These are phyloP conservation scores for Leptodontidium sp. DNA, from an alignment of 2,329 filamentous ascomycete genomes.

Conservation along the genomic window DNA sequence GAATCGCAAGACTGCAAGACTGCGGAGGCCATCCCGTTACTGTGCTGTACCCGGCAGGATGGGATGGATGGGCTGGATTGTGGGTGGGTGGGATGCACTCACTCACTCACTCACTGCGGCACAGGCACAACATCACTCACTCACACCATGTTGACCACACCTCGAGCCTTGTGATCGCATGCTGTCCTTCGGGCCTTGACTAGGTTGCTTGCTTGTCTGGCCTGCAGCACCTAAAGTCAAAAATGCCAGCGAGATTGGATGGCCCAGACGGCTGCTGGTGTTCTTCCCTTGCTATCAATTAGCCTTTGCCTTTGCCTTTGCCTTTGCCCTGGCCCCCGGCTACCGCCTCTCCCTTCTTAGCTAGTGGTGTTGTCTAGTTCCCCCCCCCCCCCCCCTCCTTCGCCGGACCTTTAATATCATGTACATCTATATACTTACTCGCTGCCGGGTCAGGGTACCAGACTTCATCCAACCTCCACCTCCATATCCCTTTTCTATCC, in stretches of 20 bases:
- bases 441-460: slow-evolving; percentile 23
- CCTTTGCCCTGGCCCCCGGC: not conserved
- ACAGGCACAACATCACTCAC: too few species aligned
- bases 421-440: slow-evolving; percentile 33
- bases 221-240: too few species aligned
- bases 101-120: too few species aligned
- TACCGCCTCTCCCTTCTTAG: slow-evolving; percentile 7
- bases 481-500: slow-evolving; percentile 10
- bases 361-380: slow-evolving; percentile 1
- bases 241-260: too few species aligned
- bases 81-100: too few species aligned
- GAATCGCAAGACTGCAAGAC: too few species aligned
- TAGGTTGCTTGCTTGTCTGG: too few species aligned
- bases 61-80: not conserved
- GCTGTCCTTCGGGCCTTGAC: slow-evolving; percentile 9
- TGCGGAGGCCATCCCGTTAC: too few species aligned
- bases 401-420: slow-evolving; percentile 27
- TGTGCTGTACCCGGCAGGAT: not conserved
- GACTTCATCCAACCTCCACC: slow-evolving; percentile 20
- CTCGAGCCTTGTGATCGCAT: not conserved
- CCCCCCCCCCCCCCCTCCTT: not conserved
- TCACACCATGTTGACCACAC: too few species aligned
- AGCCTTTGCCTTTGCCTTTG: not conserved
- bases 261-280: too few species aligned
- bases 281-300: not conserved